Conservation (phyloP, 805 yeast species). For the Metschnikowia colocasiae region DNA sequence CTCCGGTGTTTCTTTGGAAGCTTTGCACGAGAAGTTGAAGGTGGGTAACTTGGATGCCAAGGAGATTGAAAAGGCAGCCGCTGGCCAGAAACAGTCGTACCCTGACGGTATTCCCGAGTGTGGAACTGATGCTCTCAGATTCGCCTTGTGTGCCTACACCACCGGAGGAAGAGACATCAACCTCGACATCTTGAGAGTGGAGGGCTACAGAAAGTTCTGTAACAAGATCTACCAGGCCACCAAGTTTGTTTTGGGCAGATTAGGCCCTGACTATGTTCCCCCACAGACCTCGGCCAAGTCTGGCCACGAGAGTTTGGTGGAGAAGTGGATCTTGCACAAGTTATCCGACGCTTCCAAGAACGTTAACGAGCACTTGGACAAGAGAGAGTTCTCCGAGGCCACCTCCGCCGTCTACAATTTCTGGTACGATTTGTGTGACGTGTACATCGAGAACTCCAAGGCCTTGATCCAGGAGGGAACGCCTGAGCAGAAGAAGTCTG, state of each 20-base stretch:
- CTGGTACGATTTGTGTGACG: slow-evolving; percentile 97
- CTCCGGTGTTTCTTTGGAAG: slow-evolving; percentile 75
- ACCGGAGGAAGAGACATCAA: slow-evolving; percentile 99
- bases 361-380: slow-evolving; percentile 65
- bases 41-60: slow-evolving; percentile 85
- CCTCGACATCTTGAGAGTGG: slow-evolving; percentile 92
- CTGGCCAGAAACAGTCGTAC: slow-evolving; percentile 84
- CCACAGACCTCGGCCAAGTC: slow-evolving; percentile 59
- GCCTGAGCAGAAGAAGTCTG: slow-evolving; percentile 77
- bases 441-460: slow-evolving; percentile 96
- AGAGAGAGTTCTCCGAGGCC: slow-evolving; percentile 84
- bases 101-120: slow-evolving; percentile 98
- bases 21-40: slow-evolving; percentile 70
- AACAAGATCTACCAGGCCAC: slow-evolving; percentile 99
- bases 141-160: slow-evolving; percentile 96
- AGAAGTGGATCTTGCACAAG: slow-evolving; percentile 93
- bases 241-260: slow-evolving; percentile 88
- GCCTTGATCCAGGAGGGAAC: slow-evolving; percentile 89
- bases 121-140: slow-evolving; percentile 98
- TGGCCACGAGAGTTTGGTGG: slow-evolving; percentile 87
- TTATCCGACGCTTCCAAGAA: slow-evolving; percentile 64
- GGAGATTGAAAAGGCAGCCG: slow-evolving; percentile 81
- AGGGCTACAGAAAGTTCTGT: slow-evolving; percentile 99
- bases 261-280: slow-evolving; percentile 86
- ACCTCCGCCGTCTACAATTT: slow-evolving; percentile 86